Evolutionary conservation across 352 stramenopile genomes (phyloP), one percentile per base, ranked within the genome.

Genomic region (Pythium chondricola): DNA sequence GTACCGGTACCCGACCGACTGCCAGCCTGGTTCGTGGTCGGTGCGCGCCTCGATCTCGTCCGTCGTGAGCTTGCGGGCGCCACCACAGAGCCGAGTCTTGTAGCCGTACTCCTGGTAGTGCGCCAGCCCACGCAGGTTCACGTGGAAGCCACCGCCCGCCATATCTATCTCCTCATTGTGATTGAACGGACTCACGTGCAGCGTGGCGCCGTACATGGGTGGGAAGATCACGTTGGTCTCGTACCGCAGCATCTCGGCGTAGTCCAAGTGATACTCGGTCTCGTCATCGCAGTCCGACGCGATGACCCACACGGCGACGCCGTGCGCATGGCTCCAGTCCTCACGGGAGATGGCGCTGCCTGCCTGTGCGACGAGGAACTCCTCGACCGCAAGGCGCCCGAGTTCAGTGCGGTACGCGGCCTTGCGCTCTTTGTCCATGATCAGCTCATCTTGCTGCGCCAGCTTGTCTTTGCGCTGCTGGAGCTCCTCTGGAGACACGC

Each of bases 241-340:
- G 53, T 65, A 87, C 36, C 75, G 68, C 36, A 87, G 69, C 58
- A 77, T 72, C 53, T 87, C 75, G 11, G 75, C 75, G 46, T 87
- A 87, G 60, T 87, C 75, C 24, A 87, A 58, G 47, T 87, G 75
- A 35, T 87, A 87, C 47, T 80, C 69, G 20, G 74, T 81, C 60
- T 80, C 67, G 60, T 83, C 72, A 30, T 75, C 38, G 43, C 61
- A 76, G 58, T 73, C 69, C 8, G 71, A 87, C 7, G 75, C 69
- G 48, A 87, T 80, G 31, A 87, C 72, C 75, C 75, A 87, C 7
- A 85, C 70, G 11, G 71, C 75, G 10, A 84, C 72, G 18, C 75
- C 74, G 36, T 82, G 66, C 20, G 50, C 52, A 21, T 26, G 38
- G 4, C 9, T 1, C 56, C 53, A 68, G 43, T 61, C 58, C 6